Percentiles rank a stretch among this genome's conserved stretches.
phyloP scores from a whole-genome alignment of 2,329 filamentous ascomycete genomes.

The Cylindrodendrum hubeiense region DNA sequence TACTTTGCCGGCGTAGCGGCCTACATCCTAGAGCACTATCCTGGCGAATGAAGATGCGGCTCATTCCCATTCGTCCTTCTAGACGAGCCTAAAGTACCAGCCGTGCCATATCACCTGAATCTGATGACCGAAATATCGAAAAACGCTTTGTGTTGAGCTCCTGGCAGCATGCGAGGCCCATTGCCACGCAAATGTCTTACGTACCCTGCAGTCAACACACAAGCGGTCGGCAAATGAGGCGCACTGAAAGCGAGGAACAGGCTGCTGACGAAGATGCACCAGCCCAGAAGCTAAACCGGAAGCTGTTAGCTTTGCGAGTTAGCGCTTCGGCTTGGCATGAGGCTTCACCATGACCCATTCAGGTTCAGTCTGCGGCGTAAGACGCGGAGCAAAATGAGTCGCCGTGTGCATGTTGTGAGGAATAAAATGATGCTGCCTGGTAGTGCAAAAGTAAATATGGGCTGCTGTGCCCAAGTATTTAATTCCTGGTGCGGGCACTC shows the following conservation, averaged over 20 bases:
- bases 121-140: background rate
- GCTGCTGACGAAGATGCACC: background rate
- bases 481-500: background rate
- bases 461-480: slow-evolving; percentile 3
- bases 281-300: background rate
- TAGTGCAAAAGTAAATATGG: background rate
- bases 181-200: slow-evolving; percentile 1
- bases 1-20: slow-evolving; percentile 38
- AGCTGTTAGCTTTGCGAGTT: slow-evolving; percentile 29
- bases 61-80: background rate
- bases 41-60: slow-evolving; percentile 15
- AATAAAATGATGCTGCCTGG: slow-evolving; percentile 7
- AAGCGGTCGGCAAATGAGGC: background rate
- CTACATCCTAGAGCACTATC: slow-evolving; percentile 22
- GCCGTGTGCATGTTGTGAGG: background rate
- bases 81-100: background rate
- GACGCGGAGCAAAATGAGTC: too few species aligned
- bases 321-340: background rate
- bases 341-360: background rate
- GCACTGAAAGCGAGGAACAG: background rate
- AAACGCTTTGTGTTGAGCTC: background rate
- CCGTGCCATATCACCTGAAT: background rate
- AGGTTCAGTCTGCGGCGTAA: background rate
- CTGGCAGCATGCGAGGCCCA: background rate
- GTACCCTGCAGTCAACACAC: background rate